A percentile compares a stretch with the other conserved stretches of the same genome.
Conservation (phyloP, 345 rosid genomes). For the Brassica carinata region DNA sequence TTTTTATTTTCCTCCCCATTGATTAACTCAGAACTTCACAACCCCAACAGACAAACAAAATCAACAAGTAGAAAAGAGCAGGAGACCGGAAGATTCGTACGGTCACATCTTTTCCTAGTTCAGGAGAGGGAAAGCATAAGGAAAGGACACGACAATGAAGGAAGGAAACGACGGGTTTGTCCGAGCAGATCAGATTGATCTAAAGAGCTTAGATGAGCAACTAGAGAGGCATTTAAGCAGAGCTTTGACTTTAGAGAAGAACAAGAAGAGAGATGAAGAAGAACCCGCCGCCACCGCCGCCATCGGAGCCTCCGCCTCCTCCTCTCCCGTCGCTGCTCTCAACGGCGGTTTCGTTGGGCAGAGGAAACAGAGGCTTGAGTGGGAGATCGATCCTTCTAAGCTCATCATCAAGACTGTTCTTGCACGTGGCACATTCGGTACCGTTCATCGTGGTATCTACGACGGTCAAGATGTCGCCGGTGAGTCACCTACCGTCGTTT, state of each 20-base stretch:
- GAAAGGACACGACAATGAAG: slow-evolving; percentile 46
- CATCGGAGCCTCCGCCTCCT: slow-evolving; percentile 27
- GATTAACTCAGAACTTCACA: slow-evolving; percentile 23
- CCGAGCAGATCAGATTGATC: slow-evolving; percentile 98
- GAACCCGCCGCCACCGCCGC: slow-evolving; percentile 23
- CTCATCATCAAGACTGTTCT: slow-evolving; percentile 81
- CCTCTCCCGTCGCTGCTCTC: slow-evolving; percentile 25
- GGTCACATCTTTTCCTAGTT: neutral
- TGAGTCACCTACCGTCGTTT: slow-evolving; percentile 44
- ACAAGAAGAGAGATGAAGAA: slow-evolving; percentile 49
- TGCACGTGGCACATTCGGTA: slow-evolving; percentile 97
- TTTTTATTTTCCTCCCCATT: slow-evolving; percentile 9
- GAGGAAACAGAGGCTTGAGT: slow-evolving; percentile 61
- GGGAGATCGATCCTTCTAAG: slow-evolving; percentile 97
- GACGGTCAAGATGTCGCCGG: slow-evolving; percentile 93
- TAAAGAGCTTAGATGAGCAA: slow-evolving; percentile 93
- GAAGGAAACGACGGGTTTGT: slow-evolving; percentile 80
- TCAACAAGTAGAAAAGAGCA: neutral
- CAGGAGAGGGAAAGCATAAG: neutral
- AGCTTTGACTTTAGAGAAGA: slow-evolving; percentile 69
- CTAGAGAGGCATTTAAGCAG: slow-evolving; percentile 80
- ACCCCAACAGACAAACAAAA: slow-evolving; percentile 13
- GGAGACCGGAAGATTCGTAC: neutral
- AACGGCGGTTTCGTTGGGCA: slow-evolving; percentile 24
- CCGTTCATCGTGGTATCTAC: slow-evolving; percentile 95